Evolutionary conservation across 805 yeast species (phyloP).

Genomic region (Ogataea angusta): DNA sequence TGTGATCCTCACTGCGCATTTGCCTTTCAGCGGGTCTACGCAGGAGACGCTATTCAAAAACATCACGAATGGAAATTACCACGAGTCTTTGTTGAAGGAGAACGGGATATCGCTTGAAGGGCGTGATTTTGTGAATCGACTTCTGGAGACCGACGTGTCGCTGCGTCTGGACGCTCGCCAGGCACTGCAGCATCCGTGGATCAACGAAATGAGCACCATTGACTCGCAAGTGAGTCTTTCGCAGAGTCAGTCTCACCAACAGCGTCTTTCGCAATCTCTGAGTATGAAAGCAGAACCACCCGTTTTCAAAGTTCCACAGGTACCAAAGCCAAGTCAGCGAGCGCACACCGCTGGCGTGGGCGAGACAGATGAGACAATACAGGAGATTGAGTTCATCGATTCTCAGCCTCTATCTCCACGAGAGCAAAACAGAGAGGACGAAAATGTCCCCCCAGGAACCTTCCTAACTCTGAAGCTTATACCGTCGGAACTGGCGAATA

Average conservation of each 20-base stretch:
- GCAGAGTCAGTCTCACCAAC: constrained; percentile 69
- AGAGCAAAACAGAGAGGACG: constrained; percentile 1
- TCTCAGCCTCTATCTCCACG: neutral
- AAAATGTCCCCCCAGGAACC: constrained; percentile 49
- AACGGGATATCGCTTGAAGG: constrained; percentile 67
- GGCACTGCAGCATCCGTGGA: constrained; percentile 83
- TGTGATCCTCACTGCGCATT: constrained; percentile 86
- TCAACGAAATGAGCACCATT: constrained; percentile 35
- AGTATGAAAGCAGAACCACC: constrained; percentile 4
- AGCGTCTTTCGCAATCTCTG: constrained; percentile 31
- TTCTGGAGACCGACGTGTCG: constrained; percentile 75
- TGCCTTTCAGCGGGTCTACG: constrained; percentile 92
- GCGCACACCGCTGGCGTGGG: constrained; percentile 15
- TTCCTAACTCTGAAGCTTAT: constrained; percentile 59
- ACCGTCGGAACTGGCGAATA: constrained; percentile 20
- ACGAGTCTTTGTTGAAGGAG: constrained; percentile 63
- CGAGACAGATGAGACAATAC: constrained; percentile 2
- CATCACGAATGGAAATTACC: constrained; percentile 75
- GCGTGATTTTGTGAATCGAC: constrained; percentile 61
- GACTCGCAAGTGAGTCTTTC: constrained; percentile 53
- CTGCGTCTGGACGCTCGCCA: constrained; percentile 68
- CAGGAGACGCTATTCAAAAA: constrained; percentile 80
- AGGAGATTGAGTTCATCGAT: neutral
- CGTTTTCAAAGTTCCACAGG: constrained; percentile 23
- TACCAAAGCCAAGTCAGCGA: constrained; percentile 23